These are phyloP conservation scores for Neurospora sp. DNA, from an alignment of 495 filamentous ascomycete genomes.

Conservation along the genomic window DNA sequence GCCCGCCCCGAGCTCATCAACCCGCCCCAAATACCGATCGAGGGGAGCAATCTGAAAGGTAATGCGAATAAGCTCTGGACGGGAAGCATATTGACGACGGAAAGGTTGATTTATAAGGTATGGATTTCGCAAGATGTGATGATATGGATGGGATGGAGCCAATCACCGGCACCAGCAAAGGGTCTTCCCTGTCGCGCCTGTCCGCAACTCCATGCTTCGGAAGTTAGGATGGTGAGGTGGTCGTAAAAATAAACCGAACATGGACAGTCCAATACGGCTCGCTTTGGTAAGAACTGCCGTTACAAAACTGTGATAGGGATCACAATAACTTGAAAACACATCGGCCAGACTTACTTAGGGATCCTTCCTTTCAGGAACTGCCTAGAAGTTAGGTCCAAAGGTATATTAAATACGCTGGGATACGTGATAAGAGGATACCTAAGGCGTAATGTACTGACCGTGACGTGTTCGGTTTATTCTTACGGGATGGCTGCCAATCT, in stretches of 20 bases:
- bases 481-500: background rate
- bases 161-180: background rate
- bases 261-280: too few species aligned
- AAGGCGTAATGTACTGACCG: too few species aligned
- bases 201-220: background rate
- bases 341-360: too few species aligned
- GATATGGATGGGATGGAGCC: background rate
- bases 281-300: too few species aligned
- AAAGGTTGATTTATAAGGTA: background rate
- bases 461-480: too few species aligned
- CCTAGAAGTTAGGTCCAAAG: too few species aligned
- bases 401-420: too few species aligned
- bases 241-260: too few species aligned
- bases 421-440: too few species aligned
- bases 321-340: too few species aligned
- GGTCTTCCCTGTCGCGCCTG: background rate
- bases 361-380: too few species aligned
- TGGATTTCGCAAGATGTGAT: background rate
- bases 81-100: background rate
- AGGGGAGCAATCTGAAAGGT: background rate
- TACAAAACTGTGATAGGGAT: too few species aligned
- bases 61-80: background rate
- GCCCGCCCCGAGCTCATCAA: background rate
- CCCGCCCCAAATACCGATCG: background rate
- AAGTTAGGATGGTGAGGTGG: background rate